These are phyloP conservation scores for Leishmania mexicana DNA, from an alignment of 208 protist species.

Conservation along the genomic window DNA sequence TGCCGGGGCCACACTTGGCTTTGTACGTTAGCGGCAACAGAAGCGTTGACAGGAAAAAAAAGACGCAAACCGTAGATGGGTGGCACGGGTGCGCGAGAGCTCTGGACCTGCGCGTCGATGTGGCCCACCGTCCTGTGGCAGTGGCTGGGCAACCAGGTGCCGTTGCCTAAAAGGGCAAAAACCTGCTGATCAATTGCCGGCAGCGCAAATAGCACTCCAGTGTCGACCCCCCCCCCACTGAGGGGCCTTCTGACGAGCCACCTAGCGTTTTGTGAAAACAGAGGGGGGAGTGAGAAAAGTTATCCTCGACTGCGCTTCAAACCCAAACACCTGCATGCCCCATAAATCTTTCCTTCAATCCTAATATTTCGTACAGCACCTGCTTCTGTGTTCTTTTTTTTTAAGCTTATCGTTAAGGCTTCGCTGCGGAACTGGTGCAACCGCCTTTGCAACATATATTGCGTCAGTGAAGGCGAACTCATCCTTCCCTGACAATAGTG, in stretches of 20 bases:
- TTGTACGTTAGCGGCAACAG: conserved; percentile 1
- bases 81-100: not conserved
- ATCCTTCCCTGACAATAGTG: not conserved
- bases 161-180: not conserved
- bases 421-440: no score
- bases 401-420: not conserved
- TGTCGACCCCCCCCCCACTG: not conserved
- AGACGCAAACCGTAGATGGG: not conserved
- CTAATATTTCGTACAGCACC: not conserved
- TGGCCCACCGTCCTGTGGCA: not conserved
- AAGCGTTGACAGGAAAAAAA: not conserved
- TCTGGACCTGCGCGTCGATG: not conserved
- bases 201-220: not conserved
- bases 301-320: not conserved
- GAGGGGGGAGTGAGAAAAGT: not conserved
- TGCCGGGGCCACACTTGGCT: conserved; percentile 21
- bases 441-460: not conserved
- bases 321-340: not conserved
- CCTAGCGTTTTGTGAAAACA: not conserved
- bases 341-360: not conserved
- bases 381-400: not conserved
- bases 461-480: not conserved
- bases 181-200: no score
- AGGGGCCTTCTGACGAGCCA: not conserved
- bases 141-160: not conserved